Base-by-base conservation (phyloP, 768 basidiomycete species). In the Trametopsis cervina region DNA sequence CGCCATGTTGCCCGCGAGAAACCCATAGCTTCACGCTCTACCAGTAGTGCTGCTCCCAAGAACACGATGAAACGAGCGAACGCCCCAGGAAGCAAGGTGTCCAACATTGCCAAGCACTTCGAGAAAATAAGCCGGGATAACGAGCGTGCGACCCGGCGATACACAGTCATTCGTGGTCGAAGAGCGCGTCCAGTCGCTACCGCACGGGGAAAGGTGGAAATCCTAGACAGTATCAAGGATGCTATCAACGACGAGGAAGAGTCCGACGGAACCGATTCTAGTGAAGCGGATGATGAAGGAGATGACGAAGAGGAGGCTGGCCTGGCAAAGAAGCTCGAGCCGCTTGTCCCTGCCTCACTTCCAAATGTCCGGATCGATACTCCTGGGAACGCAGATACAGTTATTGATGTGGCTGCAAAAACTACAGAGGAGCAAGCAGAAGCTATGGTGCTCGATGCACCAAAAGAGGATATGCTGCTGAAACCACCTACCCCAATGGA, bases 111-210 rank as follows among this genome's bases (percentile, higher is more conserved):
- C 9, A 83, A 86, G 55, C 90, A 96, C 53, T 98, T 89, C 63
- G 93, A 96, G 64, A 80, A 88, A 13, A 76, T 96, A 25, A 78
- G 73, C 47, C 77, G 79, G 39, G 89, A 92, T 33, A 77, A 67
- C 5, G 87, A 90, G 58, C 79, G 80, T 29, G 76, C 81, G 2
- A 91, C 80, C 58, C 77, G 83, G 47, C 79, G 86, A 20, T 89
- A 95, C 58, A 78, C 83, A n/a, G 80, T 92, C 46, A 88, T 93
- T 59, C 79, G 91, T 29, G 88, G 87, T 10, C 85, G 81, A 54
- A 81, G 86, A 39, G 88, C 90, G 17, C 84, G 95, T 25, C 95
- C 96, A 11, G 90, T 98, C 12, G 87, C 88, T 17, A 85, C 84
- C 21, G 85, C 93, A 13, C 79, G 83, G 39, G 92, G 90, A 13